Evolutionary conservation across 495 filamentous ascomycete species (phyloP), one percentile per base, ranked within the genome.

Genomic region (Mycothermus thermophilus): DNA sequence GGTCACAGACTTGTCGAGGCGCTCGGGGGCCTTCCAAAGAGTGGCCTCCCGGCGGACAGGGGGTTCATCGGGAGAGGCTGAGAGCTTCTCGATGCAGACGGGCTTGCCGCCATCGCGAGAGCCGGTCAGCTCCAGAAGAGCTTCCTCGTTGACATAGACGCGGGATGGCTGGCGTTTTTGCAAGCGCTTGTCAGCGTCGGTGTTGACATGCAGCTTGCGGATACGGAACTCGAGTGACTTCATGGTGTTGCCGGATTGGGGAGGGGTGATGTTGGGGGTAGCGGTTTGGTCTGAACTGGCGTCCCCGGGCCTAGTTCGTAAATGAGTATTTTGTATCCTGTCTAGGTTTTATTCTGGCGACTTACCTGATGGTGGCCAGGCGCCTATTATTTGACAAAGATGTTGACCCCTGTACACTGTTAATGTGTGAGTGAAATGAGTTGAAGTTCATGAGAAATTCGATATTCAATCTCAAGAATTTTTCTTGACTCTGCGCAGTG

Each of bases 111-210:
- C 58, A 29, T 67, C 63, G 16, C 83, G 59, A 37, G 41, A 34
- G 1, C 54, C 57, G 0, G 69, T 69, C 6, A 82, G 59, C 20
- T 62, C 52, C 30, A 74, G 63, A 8, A 87, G 58, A 16, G 70
- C 71, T 9, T 77, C 71, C 25, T 67, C 64, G n/a, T 73, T 73
- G 13, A 87, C 60, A 44, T 80, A 73, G 29, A 87, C 57, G 23
- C 77, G 67, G 43, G 53, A 57, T 0, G 53, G 53, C 30, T 57
- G 53, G 19, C 28, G 36, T 14, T 62, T 58, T 37, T 71, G 71
- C 32, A 62, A 59, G 29, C 63, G 57, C 28, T 65, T 58, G 46
- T 69, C 53, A 12, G 42, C 26, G 32, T 51, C 51, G 24, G 41
- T 48, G 41, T 49, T 55, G 44, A 47, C 44, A 30, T 54, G 47